Percentiles rank a stretch among this genome's conserved stretches.
phyloP scores from a whole-genome alignment of 805 yeast genomes.

The Metschnikowia santaceciliae region DNA sequence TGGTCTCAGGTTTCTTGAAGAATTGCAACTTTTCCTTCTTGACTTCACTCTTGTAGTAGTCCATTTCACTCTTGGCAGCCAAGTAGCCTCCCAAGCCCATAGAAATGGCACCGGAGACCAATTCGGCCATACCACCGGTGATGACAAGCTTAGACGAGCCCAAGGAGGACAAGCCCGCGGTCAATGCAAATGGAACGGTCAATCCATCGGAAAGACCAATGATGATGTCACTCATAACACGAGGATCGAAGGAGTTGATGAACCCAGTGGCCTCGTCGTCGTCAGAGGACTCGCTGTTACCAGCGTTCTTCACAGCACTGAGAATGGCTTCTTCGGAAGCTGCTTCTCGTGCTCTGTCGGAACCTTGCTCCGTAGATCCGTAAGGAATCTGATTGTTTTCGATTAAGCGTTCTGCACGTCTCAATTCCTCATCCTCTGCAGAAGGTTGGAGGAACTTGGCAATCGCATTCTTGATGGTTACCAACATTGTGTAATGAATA shows the following conservation, averaged over 20 bases:
- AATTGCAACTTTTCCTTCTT: conserved; percentile 65
- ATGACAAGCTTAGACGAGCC: conserved; percentile 89
- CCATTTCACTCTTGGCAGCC: conserved; percentile 88
- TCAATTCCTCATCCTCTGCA: conserved; percentile 25
- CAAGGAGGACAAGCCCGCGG: conserved; percentile 89
- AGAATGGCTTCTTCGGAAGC: conserved; percentile 36
- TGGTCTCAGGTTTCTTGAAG: conserved; percentile 57
- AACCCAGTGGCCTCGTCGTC: conserved; percentile 25
- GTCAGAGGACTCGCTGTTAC: conserved; percentile 20
- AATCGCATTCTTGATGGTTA: conserved; percentile 32
- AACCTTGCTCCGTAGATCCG: conserved; percentile 26
- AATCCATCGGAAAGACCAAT: conserved; percentile 94
- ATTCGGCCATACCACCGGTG: conserved; percentile 97
- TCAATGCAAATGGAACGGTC: conserved; percentile 97
- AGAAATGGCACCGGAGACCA: conserved; percentile 93
- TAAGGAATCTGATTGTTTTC: conserved; percentile 33
- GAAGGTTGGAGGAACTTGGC: conserved; percentile 22
- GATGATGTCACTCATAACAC: conserved; percentile 89
- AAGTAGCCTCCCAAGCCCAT: conserved; percentile 97
- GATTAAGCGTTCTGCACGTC: conserved; percentile 28
- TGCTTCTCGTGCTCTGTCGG: conserved; percentile 32
- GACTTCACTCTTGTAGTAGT: conserved; percentile 69
- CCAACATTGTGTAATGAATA: conserved; percentile 11
- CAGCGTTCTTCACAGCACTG: conserved; percentile 26
- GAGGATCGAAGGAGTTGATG: conserved; percentile 68